Conservation (phyloP, 2,329 filamentous ascomycete genomes). For the Ascosphaera acerosa region DNA sequence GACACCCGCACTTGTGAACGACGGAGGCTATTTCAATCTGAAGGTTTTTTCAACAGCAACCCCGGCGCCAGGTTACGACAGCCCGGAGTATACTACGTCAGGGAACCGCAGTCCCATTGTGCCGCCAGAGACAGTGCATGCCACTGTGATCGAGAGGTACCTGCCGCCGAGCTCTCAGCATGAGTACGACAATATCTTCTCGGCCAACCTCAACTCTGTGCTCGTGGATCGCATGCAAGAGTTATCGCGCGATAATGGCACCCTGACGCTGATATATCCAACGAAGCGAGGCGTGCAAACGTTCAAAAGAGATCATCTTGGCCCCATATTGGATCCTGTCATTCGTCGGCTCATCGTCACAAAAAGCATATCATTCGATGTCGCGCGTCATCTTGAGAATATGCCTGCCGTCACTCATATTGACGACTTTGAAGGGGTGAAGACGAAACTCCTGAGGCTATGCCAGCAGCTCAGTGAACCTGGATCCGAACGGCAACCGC, state of each 20-base stretch:
- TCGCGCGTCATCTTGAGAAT: slow-evolving; percentile 27
- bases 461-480: slow-evolving; percentile 15
- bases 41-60: slow-evolving; percentile 38
- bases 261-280: slow-evolving; percentile 37
- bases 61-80: slow-evolving; percentile 25
- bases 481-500: slow-evolving; percentile 7
- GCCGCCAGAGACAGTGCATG: slow-evolving; percentile 32
- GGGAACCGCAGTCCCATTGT: slow-evolving; percentile 25
- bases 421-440: slow-evolving; percentile 28
- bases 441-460: slow-evolving; percentile 15
- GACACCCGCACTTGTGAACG: slow-evolving; percentile 28
- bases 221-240: slow-evolving; percentile 35
- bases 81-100: slow-evolving; percentile 22
- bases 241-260: slow-evolving; percentile 29
- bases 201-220: slow-evolving; percentile 27
- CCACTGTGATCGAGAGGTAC: slow-evolving; percentile 37
- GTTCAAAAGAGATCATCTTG: slow-evolving; percentile 34
- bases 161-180: slow-evolving; percentile 34
- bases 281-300: slow-evolving; percentile 30
- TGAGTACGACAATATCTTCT: slow-evolving; percentile 35
- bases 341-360: slow-evolving; percentile 33
- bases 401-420: slow-evolving; percentile 29
- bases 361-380: slow-evolving; percentile 30
- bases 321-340: slow-evolving; percentile 34
- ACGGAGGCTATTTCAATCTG: slow-evolving; percentile 29